Percentiles rank a stretch among this genome's conserved stretches.
Conservation (phyloP, 257 asterid species). For the Paraleonurus japonicus region DNA sequence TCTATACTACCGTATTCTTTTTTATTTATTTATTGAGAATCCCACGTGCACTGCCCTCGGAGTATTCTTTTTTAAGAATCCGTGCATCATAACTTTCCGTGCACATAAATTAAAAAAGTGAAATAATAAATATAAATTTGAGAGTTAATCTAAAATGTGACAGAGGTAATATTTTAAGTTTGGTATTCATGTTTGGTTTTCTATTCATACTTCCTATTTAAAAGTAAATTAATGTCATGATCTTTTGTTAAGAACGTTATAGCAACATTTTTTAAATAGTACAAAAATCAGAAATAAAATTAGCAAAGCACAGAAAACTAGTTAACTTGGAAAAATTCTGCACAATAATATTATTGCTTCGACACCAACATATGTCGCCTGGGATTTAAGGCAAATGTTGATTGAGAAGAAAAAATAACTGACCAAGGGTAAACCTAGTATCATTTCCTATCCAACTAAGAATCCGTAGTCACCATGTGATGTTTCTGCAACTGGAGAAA, state of each 20-base stretch:
- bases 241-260: not conserved
- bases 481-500: conserved; percentile 5
- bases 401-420: not conserved
- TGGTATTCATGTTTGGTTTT: not conserved
- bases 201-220: not conserved
- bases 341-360: not conserved
- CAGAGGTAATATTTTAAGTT: no score
- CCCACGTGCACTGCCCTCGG: no score
- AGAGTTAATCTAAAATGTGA: no score
- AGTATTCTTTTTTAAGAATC: no score
- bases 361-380: conserved; percentile 18
- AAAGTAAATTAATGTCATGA: not conserved
- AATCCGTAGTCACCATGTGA: not conserved
- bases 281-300: not conserved
- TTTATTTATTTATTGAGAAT: no score
- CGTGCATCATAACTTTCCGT: no score
- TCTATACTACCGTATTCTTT: no score
- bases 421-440: not conserved
- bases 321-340: not conserved
- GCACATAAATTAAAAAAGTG: no score
- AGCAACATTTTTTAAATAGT: no score
- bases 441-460: conserved; percentile 11
- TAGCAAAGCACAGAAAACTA: not conserved
- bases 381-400: conserved; percentile 10
- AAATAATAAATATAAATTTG: no score